Percentiles rank a stretch among this genome's conserved stretches.
phyloP scores from a whole-genome alignment of 352 stramenopile species.

The Pythium sp. region DNA sequence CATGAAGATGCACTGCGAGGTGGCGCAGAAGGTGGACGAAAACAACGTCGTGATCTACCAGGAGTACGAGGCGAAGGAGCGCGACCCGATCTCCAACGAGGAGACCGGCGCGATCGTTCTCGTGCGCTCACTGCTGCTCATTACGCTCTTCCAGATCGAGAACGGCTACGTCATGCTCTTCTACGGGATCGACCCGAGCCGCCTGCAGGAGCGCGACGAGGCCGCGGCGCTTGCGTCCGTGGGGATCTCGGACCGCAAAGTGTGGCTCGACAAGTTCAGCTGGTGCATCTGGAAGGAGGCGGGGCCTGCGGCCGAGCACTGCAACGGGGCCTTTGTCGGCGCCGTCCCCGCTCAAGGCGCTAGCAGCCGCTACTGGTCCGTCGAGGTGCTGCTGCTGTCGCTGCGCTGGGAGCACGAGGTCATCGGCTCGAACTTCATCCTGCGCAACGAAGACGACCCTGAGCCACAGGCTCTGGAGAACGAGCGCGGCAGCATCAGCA shows the following conservation, averaged over 20 bases:
- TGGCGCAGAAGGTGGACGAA: conserved; percentile 30
- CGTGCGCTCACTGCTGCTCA: conserved; percentile 29
- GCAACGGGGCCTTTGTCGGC: conserved; percentile 19
- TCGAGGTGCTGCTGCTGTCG: conserved; percentile 28
- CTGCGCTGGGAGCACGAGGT: conserved; percentile 21
- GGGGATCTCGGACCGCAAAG: conserved; percentile 19
- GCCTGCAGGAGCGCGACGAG: conserved; percentile 23
- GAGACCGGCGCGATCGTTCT: conserved; percentile 23
- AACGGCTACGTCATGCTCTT: conserved; percentile 37
- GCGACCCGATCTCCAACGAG: conserved; percentile 14
- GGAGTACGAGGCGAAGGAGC: conserved; percentile 27
- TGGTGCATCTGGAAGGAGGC: conserved; percentile 26
- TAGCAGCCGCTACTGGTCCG: conserved; percentile 22
- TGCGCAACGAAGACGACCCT: conserved; percentile 10
- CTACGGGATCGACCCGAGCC: conserved; percentile 26
- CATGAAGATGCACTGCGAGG: conserved; percentile 33
- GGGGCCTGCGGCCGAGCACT: conserved; percentile 13
- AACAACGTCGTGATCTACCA: conserved; percentile 41
- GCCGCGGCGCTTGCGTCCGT: conserved; percentile 19
- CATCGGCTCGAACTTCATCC: conserved; percentile 12
- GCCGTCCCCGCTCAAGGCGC: conserved; percentile 21
- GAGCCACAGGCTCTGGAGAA: background rate
- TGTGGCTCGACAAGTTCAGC: conserved; percentile 26
- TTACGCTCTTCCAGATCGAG: conserved; percentile 35
- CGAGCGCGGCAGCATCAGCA: background rate